phyloP scores from a whole-genome alignment of 2,329 filamentous ascomycete species.

The Acephala macrosclerotiorum region DNA sequence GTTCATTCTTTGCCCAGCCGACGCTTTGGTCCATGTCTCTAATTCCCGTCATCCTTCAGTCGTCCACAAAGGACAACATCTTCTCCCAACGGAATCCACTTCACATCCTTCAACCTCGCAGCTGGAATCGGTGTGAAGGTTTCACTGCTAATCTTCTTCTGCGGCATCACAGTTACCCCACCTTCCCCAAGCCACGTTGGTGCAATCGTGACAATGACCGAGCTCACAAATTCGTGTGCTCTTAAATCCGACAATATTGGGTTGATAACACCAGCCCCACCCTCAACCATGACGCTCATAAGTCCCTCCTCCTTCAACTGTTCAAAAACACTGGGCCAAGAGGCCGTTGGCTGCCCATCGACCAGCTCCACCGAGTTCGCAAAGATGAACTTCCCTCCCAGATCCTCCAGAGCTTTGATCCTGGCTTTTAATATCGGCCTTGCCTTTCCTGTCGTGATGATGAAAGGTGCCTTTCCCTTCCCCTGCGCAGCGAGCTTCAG shows the following conservation, averaged over 20 bases:
- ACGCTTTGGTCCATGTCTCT: neutral
- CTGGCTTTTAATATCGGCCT: neutral
- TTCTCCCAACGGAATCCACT: constrained; percentile 28
- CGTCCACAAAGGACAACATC: constrained; percentile 29
- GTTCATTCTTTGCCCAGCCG: neutral
- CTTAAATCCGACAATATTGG: neutral
- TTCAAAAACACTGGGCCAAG: constrained; percentile 29
- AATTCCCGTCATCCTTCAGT: constrained; percentile 9
- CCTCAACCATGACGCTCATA: constrained; percentile 89
- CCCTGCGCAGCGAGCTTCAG: constrained; percentile 27
- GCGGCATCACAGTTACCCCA: constrained; percentile 79
- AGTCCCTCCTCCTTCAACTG: constrained; percentile 48
- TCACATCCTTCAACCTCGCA: constrained; percentile 19
- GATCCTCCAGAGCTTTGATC: constrained; percentile 7
- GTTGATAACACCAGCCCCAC: constrained; percentile 84
- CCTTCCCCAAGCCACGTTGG: constrained; percentile 89
- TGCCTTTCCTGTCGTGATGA: constrained; percentile 57
- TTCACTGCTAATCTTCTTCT: constrained; percentile 14
- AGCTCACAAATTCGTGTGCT: neutral
- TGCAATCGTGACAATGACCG: constrained; percentile 86
- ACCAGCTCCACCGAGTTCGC: neutral
- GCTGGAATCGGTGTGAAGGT: neutral
- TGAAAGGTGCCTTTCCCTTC: constrained; percentile 60
- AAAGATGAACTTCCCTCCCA: constrained; percentile 27
- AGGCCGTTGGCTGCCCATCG: neutral